These are phyloP conservation scores for Colletotrichum siamense DNA, from an alignment of 2,329 filamentous ascomycete genomes.

Conservation along the genomic window DNA sequence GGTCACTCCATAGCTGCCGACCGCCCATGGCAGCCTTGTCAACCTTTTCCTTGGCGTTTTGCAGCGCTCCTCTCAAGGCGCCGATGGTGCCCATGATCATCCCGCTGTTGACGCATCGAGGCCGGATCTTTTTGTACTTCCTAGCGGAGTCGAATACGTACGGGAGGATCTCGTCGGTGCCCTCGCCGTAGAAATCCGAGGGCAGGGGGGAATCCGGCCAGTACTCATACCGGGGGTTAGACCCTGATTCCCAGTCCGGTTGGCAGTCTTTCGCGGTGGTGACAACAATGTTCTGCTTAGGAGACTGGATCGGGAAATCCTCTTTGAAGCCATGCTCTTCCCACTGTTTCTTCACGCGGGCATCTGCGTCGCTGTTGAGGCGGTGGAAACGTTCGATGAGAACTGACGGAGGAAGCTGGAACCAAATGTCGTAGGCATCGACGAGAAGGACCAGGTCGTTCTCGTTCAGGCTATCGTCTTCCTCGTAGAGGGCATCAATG, in stretches of 20 bases:
- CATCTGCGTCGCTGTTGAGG: constrained; percentile 38
- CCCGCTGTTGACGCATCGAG: constrained; percentile 39
- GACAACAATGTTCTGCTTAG: constrained; percentile 36
- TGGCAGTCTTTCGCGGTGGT: constrained; percentile 41
- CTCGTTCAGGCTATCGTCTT: constrained; percentile 24
- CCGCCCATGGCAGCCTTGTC: constrained; percentile 30
- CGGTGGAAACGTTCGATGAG: constrained; percentile 40
- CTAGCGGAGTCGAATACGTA: constrained; percentile 34
- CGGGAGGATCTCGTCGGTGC: constrained; percentile 33
- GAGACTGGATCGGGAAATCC: constrained; percentile 34
- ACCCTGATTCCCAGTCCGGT: constrained; percentile 36
- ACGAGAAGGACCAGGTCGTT: constrained; percentile 41
- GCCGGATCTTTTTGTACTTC: constrained; percentile 36
- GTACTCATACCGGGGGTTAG: constrained; percentile 38
- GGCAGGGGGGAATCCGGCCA: constrained; percentile 42
- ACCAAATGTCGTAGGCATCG: constrained; percentile 44
- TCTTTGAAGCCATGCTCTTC: not conserved
- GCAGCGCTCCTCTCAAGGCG: constrained; percentile 27
- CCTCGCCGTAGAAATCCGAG: constrained; percentile 35
- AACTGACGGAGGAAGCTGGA: constrained; percentile 42
- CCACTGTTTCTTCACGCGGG: constrained; percentile 31
- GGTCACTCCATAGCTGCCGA: constrained; percentile 43
- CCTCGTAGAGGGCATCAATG: constrained; percentile 32
- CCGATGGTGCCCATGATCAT: constrained; percentile 41
- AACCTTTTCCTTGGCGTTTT: constrained; percentile 33